These are phyloP conservation scores for Neurospora sp. DNA, from an alignment of 495 filamentous ascomycete genomes.

Conservation along the genomic window DNA sequence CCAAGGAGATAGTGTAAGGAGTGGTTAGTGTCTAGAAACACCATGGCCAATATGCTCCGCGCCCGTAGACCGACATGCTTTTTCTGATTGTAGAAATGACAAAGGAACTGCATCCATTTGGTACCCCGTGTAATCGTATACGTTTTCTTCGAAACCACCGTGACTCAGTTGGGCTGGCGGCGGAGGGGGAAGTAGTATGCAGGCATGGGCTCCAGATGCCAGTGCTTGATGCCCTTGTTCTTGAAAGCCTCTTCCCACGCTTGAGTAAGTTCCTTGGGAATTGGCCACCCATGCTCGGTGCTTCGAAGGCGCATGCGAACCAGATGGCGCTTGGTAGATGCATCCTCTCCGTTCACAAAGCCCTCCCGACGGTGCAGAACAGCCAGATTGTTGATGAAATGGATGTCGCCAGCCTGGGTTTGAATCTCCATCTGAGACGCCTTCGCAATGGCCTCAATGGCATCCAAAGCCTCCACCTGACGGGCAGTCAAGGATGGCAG, in stretches of 20 bases:
- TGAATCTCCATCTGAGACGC: constrained; percentile 45
- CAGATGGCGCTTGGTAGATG: constrained; percentile 35
- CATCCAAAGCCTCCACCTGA: constrained; percentile 53
- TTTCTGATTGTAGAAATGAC: not conserved
- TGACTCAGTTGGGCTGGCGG: constrained; percentile 34
- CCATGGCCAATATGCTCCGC: not conserved
- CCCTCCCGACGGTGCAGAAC: constrained; percentile 57
- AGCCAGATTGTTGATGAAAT: constrained; percentile 65
- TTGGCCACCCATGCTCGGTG: constrained; percentile 33
- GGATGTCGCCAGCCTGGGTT: constrained; percentile 54
- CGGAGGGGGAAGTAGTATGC: constrained; percentile 38
- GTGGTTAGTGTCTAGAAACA: not conserved
- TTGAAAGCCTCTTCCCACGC: constrained; percentile 39
- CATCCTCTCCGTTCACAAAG: constrained; percentile 40
- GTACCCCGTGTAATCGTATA: not conserved
- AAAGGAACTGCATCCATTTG: not conserved
- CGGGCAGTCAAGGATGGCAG: constrained; percentile 46
- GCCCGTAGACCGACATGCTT: not conserved
- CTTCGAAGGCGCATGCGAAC: constrained; percentile 43
- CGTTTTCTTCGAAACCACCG: not conserved
- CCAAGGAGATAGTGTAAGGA: not conserved
- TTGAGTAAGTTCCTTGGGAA: constrained; percentile 29
- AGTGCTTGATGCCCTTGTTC: constrained; percentile 28
- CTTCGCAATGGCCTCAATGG: constrained; percentile 48
- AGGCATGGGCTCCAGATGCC: constrained; percentile 44